A percentile compares a stretch with the other conserved stretches of the same genome.
These are phyloP conservation scores for Drosera spatulata DNA, from an alignment of 179 eudicot genomes.

Conservation along the genomic window DNA sequence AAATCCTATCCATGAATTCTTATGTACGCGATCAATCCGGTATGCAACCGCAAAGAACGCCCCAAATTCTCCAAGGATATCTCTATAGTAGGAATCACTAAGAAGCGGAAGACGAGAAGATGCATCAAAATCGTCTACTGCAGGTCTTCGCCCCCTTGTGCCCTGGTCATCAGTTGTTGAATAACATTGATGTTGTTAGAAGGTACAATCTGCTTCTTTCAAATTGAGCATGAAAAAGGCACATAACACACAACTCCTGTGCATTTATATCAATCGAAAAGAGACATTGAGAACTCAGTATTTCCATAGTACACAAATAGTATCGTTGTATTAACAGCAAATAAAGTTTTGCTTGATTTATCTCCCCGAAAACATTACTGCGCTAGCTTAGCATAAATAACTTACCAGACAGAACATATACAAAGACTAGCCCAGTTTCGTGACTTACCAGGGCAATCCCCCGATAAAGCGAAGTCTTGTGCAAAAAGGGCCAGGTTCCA, in stretches of 20 bases:
- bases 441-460: conserved; percentile 75
- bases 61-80: conserved; percentile 70
- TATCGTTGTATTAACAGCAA: too few species aligned
- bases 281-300: too few species aligned
- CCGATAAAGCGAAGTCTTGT: conserved; percentile 63
- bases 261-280: too few species aligned
- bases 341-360: too few species aligned
- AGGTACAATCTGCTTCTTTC: background rate
- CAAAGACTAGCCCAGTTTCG: background rate
- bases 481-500: conserved; percentile 94
- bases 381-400: background rate
- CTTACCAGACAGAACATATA: background rate
- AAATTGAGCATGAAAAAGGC: too few species aligned
- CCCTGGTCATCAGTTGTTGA: conserved; percentile 27
- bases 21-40: conserved; percentile 76
- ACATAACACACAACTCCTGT: too few species aligned
- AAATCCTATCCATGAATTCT: conserved; percentile 95
- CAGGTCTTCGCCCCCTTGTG: conserved; percentile 63
- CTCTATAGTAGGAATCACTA: conserved; percentile 58
- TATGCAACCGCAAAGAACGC: conserved; percentile 79
- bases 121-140: conserved; percentile 75
- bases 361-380: background rate
- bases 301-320: too few species aligned
- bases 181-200: background rate
- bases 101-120: conserved; percentile 80